Percentiles rank a stretch among this genome's conserved stretches.
phyloP scores from a whole-genome alignment of 2,329 filamentous ascomycete species.

The Byssoonygena ceratinophila region DNA sequence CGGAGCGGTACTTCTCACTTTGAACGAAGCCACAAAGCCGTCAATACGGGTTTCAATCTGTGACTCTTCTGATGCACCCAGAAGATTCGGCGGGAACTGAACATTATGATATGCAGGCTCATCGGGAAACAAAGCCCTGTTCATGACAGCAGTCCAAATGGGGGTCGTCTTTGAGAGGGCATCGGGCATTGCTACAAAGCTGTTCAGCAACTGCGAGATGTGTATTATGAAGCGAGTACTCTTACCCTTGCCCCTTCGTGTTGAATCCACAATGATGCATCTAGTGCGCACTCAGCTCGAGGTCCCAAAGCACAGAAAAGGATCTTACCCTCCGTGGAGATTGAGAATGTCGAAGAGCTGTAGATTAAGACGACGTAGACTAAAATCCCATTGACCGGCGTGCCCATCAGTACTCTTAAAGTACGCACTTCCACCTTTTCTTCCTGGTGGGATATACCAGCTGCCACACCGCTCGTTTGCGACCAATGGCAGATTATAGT shows the following conservation, averaged over 20 bases:
- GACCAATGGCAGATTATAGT: constrained; percentile 56
- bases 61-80: constrained; percentile 63
- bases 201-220: neutral
- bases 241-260: constrained; percentile 72
- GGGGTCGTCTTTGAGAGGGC: constrained; percentile 88
- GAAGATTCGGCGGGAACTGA: constrained; percentile 59
- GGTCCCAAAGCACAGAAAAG: too few species aligned
- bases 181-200: constrained; percentile 65
- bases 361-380: constrained; percentile 70
- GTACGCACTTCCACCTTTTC: constrained; percentile 67
- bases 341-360: constrained; percentile 63
- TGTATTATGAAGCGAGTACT: neutral
- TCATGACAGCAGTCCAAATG: constrained; percentile 84
- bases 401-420: constrained; percentile 99
- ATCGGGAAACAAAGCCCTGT: constrained; percentile 62
- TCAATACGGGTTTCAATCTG: constrained; percentile 61
- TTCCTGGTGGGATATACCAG: constrained; percentile 68
- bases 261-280: constrained; percentile 80
- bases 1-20: constrained; percentile 24
- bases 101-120: constrained; percentile 43
- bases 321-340: constrained; percentile 54
- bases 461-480: constrained; percentile 93
- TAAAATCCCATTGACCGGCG: constrained; percentile 82
- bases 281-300: constrained; percentile 27
- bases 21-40: constrained; percentile 43